phyloP scores from a whole-genome alignment of 352 stramenopile genomes.

The Globisporangium radiosum region DNA sequence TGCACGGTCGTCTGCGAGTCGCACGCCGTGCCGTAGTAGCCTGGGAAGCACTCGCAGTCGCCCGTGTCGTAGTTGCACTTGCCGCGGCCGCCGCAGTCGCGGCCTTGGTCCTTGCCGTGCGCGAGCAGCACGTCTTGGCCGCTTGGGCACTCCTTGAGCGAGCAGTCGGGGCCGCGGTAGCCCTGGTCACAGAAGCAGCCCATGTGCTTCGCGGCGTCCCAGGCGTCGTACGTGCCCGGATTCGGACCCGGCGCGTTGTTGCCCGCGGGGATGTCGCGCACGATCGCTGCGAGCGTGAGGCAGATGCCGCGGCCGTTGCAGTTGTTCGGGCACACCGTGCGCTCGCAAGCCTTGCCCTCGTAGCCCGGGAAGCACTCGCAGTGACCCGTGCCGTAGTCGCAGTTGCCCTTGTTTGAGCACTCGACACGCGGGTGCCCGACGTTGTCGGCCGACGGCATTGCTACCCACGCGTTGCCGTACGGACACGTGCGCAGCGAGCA shows the following conservation, averaged over 20 bases:
- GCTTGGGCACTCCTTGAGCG: conserved; percentile 92
- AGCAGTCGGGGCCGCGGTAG: conserved; percentile 94
- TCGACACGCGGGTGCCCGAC: conserved; percentile 73
- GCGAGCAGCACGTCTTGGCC: conserved; percentile 87
- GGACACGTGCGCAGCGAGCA: conserved; percentile 79
- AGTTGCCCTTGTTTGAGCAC: conserved; percentile 93
- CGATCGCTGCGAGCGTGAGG: conserved; percentile 86
- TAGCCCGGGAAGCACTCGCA: conserved; percentile 90
- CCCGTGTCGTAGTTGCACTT: conserved; percentile 94
- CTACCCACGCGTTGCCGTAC: conserved; percentile 60
- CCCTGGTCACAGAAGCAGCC: conserved; percentile 94
- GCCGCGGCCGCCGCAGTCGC: conserved; percentile 90
- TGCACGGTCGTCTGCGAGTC: conserved; percentile 73
- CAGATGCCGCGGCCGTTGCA: conserved; percentile 93
- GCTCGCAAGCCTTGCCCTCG: conserved; percentile 88
- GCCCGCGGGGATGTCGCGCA: conserved; percentile 17
- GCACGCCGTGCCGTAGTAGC: conserved; percentile 94
- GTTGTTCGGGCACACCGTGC: conserved; percentile 92
- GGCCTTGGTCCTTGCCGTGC: conserved; percentile 65
- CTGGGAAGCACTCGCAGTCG: conserved; percentile 92
- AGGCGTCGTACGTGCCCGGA: conserved; percentile 50
- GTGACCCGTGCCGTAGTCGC: conserved; percentile 85
- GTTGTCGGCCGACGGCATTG: conserved; percentile 54
- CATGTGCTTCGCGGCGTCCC: conserved; percentile 91
- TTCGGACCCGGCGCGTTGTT: background rate